phyloP scores from a whole-genome alignment of 2,329 filamentous ascomycete species.

The Colletotrichum nymphaeae region DNA sequence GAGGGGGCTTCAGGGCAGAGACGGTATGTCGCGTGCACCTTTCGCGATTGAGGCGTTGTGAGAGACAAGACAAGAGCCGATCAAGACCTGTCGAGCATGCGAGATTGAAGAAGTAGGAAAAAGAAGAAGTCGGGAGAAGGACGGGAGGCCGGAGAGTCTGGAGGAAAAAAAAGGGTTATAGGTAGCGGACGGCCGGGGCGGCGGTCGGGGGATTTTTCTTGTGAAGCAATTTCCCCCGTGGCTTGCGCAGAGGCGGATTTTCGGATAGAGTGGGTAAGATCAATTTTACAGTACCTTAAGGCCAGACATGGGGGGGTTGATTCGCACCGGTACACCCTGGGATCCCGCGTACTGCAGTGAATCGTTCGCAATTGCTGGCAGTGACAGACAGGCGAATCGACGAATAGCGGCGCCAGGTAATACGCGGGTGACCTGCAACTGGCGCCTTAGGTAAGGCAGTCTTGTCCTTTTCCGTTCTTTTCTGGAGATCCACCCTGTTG shows the following conservation, averaged over 20 bases:
- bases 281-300: slow-evolving; percentile 8
- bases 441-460: background rate
- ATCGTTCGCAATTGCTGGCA: background rate
- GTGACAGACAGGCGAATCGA: background rate
- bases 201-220: slow-evolving; percentile 32
- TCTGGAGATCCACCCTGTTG: background rate
- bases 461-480: background rate
- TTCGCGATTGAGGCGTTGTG: background rate
- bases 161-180: slow-evolving; percentile 6
- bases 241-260: slow-evolving; percentile 29
- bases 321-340: background rate
- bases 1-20: background rate
- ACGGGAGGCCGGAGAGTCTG: background rate
- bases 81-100: slow-evolving; percentile 7
- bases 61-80: slow-evolving; percentile 8
- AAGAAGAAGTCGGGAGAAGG: background rate
- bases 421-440: background rate
- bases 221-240: slow-evolving; percentile 30
- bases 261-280: slow-evolving; percentile 21
- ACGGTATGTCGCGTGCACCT: background rate
- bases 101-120: background rate
- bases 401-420: background rate
- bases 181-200: background rate
- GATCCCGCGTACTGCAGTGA: background rate
- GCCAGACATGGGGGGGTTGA: background rate